Percentiles rank a stretch among this genome's conserved stretches.
Evolutionary conservation across 768 basidiomycete species (phyloP).

Genomic region (Panaeolus cyanescens): DNA sequence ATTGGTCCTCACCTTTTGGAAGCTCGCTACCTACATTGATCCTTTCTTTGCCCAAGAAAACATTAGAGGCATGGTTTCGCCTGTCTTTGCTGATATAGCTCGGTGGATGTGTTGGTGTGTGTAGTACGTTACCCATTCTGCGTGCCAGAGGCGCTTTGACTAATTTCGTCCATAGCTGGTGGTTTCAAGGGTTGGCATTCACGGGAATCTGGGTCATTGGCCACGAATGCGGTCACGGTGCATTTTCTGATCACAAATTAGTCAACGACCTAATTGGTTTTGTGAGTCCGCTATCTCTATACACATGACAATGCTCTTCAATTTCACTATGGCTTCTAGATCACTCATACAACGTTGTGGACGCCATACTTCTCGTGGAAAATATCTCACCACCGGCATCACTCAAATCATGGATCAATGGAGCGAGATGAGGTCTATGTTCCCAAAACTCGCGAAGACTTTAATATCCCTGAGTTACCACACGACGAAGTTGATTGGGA

Average conservation of each 20-base stretch:
- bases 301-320: neutral
- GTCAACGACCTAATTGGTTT: constrained; percentile 55
- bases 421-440: constrained; percentile 62
- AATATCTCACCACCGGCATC: constrained; percentile 55
- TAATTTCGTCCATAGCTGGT: no score
- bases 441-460: constrained; percentile 58
- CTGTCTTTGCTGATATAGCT: constrained; percentile 34
- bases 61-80: constrained; percentile 25
- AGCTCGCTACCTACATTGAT: constrained; percentile 45
- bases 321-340: constrained; percentile 21
- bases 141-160: no score
- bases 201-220: constrained; percentile 64
- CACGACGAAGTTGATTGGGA: constrained; percentile 46
- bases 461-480: constrained; percentile 45
- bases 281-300: constrained; percentile 30
- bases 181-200: constrained; percentile 61
- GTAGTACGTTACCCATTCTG: no score
- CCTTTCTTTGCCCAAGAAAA: constrained; percentile 33
- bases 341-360: constrained; percentile 49
- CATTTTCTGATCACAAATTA: constrained; percentile 49
- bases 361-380: constrained; percentile 59
- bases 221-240: constrained; percentile 63
- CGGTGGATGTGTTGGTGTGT: constrained; percentile 47
- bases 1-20: constrained; percentile 44
- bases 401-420: constrained; percentile 53